These are phyloP conservation scores for Chondrostereum purpureum DNA, from an alignment of 1,284 basidiomycete species.

Conservation along the genomic window DNA sequence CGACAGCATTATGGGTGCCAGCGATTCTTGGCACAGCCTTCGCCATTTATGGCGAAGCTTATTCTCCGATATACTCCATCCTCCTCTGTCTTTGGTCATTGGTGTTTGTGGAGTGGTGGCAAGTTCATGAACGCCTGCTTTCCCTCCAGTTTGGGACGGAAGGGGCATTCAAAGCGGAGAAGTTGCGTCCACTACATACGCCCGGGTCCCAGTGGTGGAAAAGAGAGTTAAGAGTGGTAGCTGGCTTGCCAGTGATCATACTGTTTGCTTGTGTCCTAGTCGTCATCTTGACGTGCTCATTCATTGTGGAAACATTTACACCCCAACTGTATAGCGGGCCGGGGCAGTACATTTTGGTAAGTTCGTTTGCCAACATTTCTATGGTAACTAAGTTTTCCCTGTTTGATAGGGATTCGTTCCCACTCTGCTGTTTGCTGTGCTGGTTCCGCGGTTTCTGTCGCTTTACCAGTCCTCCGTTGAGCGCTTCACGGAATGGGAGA, in stretches of 20 bases:
- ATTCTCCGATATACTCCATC: not conserved
- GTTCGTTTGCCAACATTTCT: conserved; percentile 24
- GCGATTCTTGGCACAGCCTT: not conserved
- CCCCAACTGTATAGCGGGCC: conserved; percentile 85
- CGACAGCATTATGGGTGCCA: not conserved
- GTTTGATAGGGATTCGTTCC: conserved; percentile 73
- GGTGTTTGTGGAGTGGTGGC: not conserved
- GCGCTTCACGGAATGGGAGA: conserved; percentile 84
- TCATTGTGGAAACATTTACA: conserved; percentile 85
- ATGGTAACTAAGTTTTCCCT: too few relatives aligned
- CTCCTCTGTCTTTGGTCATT: not conserved
- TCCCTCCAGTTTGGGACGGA: conserved; percentile 77
- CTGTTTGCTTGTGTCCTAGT: conserved; percentile 71
- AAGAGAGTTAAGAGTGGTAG: conserved; percentile 69
- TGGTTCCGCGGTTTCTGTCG: conserved; percentile 81
- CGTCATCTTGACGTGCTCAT: conserved; percentile 70
- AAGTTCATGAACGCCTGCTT: conserved; percentile 69
- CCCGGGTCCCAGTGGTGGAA: conserved; percentile 65
- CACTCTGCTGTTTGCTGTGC: conserved; percentile 75
- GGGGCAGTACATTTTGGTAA: conserved; percentile 69
- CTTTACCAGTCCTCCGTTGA: conserved; percentile 70
- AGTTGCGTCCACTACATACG: conserved; percentile 62
- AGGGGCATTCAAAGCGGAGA: conserved; percentile 73
- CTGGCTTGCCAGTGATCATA: conserved; percentile 75
- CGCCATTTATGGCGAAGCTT: not conserved